These are phyloP conservation scores for Blastobotrys buckinghamii DNA, from an alignment of 1,139 yeast genomes.

Conservation along the genomic window DNA sequence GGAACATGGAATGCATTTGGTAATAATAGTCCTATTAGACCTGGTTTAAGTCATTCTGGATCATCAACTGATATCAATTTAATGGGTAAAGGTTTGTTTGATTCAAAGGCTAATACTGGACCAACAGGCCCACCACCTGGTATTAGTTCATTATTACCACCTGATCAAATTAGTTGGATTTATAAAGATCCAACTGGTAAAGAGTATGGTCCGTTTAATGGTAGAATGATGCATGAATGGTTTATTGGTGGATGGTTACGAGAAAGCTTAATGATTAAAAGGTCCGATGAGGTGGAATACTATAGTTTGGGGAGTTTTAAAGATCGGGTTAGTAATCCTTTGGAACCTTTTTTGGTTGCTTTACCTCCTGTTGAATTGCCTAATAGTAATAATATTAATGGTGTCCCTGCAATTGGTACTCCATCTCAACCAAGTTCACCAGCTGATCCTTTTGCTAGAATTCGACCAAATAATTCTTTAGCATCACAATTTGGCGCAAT, in stretches of 20 bases:
- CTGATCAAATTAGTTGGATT: constrained; percentile 55
- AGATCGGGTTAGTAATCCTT: constrained; percentile 41
- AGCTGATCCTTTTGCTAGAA: constrained; percentile 10
- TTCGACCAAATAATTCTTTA: constrained; percentile 1
- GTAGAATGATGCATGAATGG: constrained; percentile 78
- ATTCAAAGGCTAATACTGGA: not conserved
- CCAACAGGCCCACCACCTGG: constrained; percentile 27
- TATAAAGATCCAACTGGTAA: constrained; percentile 66
- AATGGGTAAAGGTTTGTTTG: constrained; percentile 4
- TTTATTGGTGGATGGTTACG: constrained; percentile 55
- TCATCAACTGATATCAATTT: not conserved
- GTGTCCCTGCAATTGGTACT: not conserved
- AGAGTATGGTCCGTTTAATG: constrained; percentile 78
- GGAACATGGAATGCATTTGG: constrained; percentile 8
- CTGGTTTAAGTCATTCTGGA: not conserved
- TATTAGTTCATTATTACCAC: constrained; percentile 21
- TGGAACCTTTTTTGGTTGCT: constrained; percentile 59
- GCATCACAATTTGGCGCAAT: not conserved
- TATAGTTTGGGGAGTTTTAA: constrained; percentile 30
- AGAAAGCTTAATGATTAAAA: constrained; percentile 50
- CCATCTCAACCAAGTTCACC: constrained; percentile 1
- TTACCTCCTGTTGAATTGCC: constrained; percentile 25
- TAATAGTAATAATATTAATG: too few species aligned
- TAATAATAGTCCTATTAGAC: not conserved
- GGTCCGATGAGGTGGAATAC: constrained; percentile 37